Percentiles rank a stretch among this genome's conserved stretches.
Evolutionary conservation across 2,329 filamentous ascomycete genomes (phyloP).

Genomic region (Byssochlamys sp.): DNA sequence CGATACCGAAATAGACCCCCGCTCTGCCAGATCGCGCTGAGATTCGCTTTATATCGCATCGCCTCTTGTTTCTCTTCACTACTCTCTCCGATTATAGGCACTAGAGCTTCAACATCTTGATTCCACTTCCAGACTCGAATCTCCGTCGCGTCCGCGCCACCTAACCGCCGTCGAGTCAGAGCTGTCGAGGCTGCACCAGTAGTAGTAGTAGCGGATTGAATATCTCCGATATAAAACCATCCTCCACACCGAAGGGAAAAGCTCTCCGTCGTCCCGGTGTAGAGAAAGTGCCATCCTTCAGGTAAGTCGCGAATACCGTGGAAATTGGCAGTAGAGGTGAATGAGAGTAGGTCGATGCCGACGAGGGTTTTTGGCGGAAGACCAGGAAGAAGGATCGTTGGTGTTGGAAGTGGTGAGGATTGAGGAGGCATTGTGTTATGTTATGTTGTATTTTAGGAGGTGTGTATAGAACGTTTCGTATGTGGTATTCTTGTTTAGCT

Average conservation of each 20-base stretch:
- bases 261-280: slow-evolving; percentile 48
- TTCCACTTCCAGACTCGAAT: slow-evolving; percentile 50
- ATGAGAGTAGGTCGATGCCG: slow-evolving; percentile 48
- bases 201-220: slow-evolving; percentile 10
- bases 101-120: slow-evolving; percentile 25
- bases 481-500: not conserved
- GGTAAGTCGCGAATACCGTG: slow-evolving; percentile 52
- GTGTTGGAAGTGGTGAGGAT: slow-evolving; percentile 22
- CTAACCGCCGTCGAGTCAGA: slow-evolving; percentile 7
- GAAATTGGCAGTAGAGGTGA: slow-evolving; percentile 54
- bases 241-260: slow-evolving; percentile 53
- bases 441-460: not conserved
- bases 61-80: slow-evolving; percentile 37
- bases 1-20: slow-evolving; percentile 35
- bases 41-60: slow-evolving; percentile 46
- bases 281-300: slow-evolving; percentile 52
- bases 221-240: slow-evolving; percentile 48
- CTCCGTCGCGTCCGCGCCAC: slow-evolving; percentile 24
- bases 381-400: slow-evolving; percentile 34
- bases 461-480: no score
- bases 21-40: slow-evolving; percentile 47
- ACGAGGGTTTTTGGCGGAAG: slow-evolving; percentile 41
- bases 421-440: slow-evolving; percentile 7
- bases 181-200: slow-evolving; percentile 6
- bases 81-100: slow-evolving; percentile 19